These are phyloP conservation scores for Clohesyomyces aquaticus DNA, from an alignment of 495 filamentous ascomycete species.

Conservation along the genomic window DNA sequence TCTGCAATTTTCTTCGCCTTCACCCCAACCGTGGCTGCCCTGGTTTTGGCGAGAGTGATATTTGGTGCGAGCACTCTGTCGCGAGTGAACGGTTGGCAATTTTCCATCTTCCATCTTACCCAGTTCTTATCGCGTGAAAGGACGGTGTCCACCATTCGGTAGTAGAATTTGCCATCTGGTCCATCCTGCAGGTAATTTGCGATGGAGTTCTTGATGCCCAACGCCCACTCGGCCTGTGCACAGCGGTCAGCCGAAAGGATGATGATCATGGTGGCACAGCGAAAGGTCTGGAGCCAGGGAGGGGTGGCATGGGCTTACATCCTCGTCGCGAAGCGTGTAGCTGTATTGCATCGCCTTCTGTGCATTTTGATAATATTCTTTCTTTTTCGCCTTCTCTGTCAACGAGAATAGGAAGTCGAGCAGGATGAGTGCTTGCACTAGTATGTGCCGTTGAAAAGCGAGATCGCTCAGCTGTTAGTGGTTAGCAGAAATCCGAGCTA, in stretches of 20 bases:
- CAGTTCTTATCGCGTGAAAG: conserved; percentile 95
- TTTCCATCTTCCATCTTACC: conserved; percentile 96
- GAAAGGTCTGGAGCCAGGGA: conserved; percentile 14
- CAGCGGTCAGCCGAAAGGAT: conserved; percentile 39
- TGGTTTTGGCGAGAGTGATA: conserved; percentile 66
- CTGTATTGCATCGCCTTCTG: conserved; percentile 82
- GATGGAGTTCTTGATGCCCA: conserved; percentile 70
- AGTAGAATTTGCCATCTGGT: conserved; percentile 85
- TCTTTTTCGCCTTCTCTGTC: conserved; percentile 78
- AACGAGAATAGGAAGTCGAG: conserved; percentile 91
- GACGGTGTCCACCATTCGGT: conserved; percentile 93
- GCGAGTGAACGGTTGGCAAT: conserved; percentile 81
- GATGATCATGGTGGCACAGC: conserved; percentile 29
- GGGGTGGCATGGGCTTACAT: conserved; percentile 58
- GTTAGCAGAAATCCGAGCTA: conserved; percentile 23
- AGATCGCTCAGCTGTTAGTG: conserved; percentile 77
- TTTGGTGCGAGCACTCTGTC: conserved; percentile 67
- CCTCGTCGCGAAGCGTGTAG: conserved; percentile 75
- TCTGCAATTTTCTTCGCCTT: conserved; percentile 51
- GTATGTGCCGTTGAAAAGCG: conserved; percentile 87
- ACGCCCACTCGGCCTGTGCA: conserved; percentile 71
- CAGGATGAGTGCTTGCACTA: conserved; percentile 91
- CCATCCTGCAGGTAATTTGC: conserved; percentile 77
- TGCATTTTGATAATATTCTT: conserved; percentile 64
- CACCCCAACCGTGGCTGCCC: conserved; percentile 68